Conservation (phyloP, 2,329 filamentous ascomycete genomes). For the Fusarium hainanense region DNA sequence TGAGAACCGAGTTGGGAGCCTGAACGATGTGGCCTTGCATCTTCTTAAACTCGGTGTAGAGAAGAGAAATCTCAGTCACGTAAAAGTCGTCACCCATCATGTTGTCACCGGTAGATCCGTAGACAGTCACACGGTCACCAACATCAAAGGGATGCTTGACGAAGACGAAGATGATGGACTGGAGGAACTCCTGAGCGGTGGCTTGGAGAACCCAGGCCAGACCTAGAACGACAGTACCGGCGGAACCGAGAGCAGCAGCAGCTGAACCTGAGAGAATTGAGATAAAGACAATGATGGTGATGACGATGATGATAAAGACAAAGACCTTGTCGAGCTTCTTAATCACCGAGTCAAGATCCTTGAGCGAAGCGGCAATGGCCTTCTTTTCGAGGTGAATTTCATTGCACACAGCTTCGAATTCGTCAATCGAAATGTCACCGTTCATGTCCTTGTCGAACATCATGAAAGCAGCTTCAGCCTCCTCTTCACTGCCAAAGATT, state of each 20-base stretch:
- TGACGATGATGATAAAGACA: constrained; percentile 83
- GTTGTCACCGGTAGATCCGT: constrained; percentile 85
- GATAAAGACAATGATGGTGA: constrained; percentile 86
- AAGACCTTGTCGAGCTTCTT: constrained; percentile 90
- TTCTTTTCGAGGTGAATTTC: constrained; percentile 96
- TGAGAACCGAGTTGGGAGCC: constrained; percentile 93
- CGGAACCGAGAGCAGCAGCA: constrained; percentile 89
- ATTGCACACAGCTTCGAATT: constrained; percentile 91
- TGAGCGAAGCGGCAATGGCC: constrained; percentile 92
- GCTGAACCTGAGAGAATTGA: constrained; percentile 90
- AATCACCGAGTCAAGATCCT: constrained; percentile 94
- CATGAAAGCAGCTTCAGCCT: constrained; percentile 86
- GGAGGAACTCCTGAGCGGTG: constrained; percentile 93
- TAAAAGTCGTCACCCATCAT: constrained; percentile 93
- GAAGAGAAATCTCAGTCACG: constrained; percentile 90
- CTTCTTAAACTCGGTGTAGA: constrained; percentile 98
- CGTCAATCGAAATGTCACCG: constrained; percentile 94
- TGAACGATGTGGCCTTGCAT: constrained; percentile 97
- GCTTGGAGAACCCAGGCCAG: constrained; percentile 93
- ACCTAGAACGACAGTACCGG: constrained; percentile 87
- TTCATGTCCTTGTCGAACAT: constrained; percentile 98
- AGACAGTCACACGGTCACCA: constrained; percentile 90
- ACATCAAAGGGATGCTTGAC: constrained; percentile 98
- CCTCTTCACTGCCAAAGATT: constrained; percentile 84
- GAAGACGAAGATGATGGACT: constrained; percentile 95